Evolutionary conservation across 2,329 filamentous ascomycete genomes (phyloP), one percentile per base, ranked within the genome.

Genomic region (Aspergillus quadricinctus): DNA sequence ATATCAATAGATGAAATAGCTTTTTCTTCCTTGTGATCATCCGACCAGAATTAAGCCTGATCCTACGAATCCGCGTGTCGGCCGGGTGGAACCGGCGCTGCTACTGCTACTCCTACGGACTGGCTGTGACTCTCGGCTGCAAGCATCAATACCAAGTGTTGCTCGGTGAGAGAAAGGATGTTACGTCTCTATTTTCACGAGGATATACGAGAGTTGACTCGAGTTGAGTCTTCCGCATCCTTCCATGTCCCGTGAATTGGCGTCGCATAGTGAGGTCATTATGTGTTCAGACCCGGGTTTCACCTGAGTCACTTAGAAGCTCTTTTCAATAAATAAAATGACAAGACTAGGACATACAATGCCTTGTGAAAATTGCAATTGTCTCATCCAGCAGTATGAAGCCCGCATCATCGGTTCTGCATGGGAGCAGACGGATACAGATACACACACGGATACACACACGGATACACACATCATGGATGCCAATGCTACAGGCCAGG

Each of bases 221-320:
- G n/a, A n/a, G n/a, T n/a, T n/a, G n/a, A n/a, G n/a, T n/a, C n/a
- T n/a, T 55, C 49, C 53, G 53, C 23, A 11, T 46, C 31, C 23
- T 48, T 37, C 41, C 50, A 23, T n/a, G 8, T 28, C 7, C 31
- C 14, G 4, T 35, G 14, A 7, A 37, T 7, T 7, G 31, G 31
- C 21, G 3, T 8, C 6, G 17, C 19, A 23, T 35, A 55, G 31
- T 61, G 58, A 61, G 54, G 52, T 61, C 58, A 61, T 61, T n/a
- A 55, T 61, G 43, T 54, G 51, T 50, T 60, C 58, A 58, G 53
- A 31, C 37, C 53, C 49, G 48, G 5, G 11, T 48, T 14, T 21
- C 21, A 21, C 4, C 37, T 14, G 29, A 14, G 29, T 28, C 8
- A 14, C 29, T 14, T 5, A 35, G 14, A 31, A 31, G 31, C 11